Conservation (phyloP, 2,329 filamentous ascomycete species). For the Remersonia thermophila region DNA sequence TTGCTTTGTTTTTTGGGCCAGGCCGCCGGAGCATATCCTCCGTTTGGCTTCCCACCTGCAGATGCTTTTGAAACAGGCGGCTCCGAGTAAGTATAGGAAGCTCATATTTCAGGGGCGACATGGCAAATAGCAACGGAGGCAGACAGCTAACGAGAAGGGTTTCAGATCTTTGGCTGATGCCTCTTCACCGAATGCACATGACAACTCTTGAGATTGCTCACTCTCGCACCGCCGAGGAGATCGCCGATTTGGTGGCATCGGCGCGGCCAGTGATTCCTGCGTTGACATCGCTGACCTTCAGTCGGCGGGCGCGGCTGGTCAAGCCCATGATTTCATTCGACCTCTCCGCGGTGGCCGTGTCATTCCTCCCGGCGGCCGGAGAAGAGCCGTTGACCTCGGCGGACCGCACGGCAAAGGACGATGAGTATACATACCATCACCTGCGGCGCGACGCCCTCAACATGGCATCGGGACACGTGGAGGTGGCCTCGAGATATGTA, state of each 20-base stretch:
- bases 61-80: constrained; percentile 45
- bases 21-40: constrained; percentile 62
- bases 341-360: constrained; percentile 71
- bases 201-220: constrained; percentile 79
- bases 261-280: constrained; percentile 44
- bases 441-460: constrained; percentile 67
- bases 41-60: constrained; percentile 59
- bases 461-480: constrained; percentile 50
- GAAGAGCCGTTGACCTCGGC: constrained; percentile 35
- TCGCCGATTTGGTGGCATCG: constrained; percentile 46
- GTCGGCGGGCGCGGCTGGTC: constrained; percentile 60
- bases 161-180: constrained; percentile 77
- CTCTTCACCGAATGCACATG: constrained; percentile 64
- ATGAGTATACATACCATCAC: constrained; percentile 80
- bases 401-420: constrained; percentile 19
- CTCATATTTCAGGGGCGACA: constrained; percentile 5
- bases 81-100: constrained; percentile 49
- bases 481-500: constrained; percentile 67
- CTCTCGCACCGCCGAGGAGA: constrained; percentile 57
- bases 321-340: constrained; percentile 79
- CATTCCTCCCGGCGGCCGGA: constrained; percentile 68
- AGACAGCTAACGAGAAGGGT: constrained; percentile 1
- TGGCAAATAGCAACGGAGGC: background rate
- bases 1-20: constrained; percentile 79
- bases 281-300: constrained; percentile 54